Conservation (phyloP, 768 basidiomycete species). For the Phaeotremella skinneri region DNA sequence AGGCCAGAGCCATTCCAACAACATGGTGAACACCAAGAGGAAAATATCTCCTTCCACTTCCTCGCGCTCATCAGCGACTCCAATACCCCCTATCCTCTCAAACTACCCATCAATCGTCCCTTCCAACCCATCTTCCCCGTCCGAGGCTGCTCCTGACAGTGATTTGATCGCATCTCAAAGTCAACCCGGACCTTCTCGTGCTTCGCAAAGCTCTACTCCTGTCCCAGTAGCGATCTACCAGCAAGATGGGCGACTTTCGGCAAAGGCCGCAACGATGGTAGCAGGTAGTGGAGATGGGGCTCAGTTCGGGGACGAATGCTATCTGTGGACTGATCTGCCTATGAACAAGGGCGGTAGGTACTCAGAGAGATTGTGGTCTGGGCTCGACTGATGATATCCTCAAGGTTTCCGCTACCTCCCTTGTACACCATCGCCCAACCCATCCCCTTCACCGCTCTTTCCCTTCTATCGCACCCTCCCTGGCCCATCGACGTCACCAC, state of each 20-base stretch:
- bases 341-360: constrained; percentile 44
- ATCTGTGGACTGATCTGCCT: constrained; percentile 45
- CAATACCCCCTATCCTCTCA: neutral
- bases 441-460: constrained; percentile 29
- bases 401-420: constrained; percentile 48
- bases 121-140: neutral
- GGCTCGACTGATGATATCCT: neutral
- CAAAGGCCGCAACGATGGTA: constrained; percentile 25
- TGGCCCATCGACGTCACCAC: constrained; percentile 22
- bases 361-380: neutral
- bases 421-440: constrained; percentile 39
- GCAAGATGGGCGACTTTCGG: constrained; percentile 2
- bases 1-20: neutral
- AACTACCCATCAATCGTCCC: no score
- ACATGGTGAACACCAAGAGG: constrained; percentile 25
- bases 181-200: no score
- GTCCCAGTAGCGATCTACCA: neutral
- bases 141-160: neutral
- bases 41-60: constrained; percentile 29
- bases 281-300: constrained; percentile 37
- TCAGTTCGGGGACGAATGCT: constrained; percentile 46
- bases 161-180: neutral
- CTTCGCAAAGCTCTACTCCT: neutral
- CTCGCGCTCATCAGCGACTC: constrained; percentile 25
- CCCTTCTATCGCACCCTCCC: constrained; percentile 49